phyloP scores from a whole-genome alignment of 257 asterid species.

The Ballota nigra region DNA sequence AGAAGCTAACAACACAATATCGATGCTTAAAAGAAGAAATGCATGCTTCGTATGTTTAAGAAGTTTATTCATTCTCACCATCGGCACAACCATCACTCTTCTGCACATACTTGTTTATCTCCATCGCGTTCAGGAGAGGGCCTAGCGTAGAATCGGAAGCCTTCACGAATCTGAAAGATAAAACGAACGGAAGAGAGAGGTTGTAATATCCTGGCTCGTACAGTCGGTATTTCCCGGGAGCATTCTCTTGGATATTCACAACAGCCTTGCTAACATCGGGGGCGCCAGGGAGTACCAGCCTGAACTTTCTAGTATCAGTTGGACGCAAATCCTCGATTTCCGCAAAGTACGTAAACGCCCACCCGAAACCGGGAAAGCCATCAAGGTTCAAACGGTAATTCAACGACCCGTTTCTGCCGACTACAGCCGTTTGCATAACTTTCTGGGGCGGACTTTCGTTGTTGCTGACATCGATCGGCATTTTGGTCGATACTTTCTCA shows the following conservation, averaged over 20 bases:
- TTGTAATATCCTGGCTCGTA: conserved; percentile 94
- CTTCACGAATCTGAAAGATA: conserved; percentile 71
- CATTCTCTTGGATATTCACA: conserved; percentile 92
- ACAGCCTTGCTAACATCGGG: conserved; percentile 74
- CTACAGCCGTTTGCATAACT: conserved; percentile 99
- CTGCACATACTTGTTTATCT: conserved; percentile 70
- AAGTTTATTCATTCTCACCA: conserved; percentile 47
- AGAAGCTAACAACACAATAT: neutral
- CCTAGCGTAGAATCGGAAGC: conserved; percentile 84
- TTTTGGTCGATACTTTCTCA: conserved; percentile 63
- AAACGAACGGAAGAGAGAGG: conserved; percentile 78
- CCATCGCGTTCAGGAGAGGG: conserved; percentile 93
- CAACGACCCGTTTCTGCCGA: conserved; percentile 87
- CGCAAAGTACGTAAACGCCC: conserved; percentile 94
- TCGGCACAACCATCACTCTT: conserved; percentile 78
- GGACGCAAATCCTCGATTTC: conserved; percentile 80
- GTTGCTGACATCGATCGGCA: conserved; percentile 61
- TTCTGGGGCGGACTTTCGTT: conserved; percentile 83
- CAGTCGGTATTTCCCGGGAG: conserved; percentile 76
- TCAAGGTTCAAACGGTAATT: conserved; percentile 90
- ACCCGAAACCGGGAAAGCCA: conserved; percentile 89
- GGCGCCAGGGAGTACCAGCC: conserved; percentile 68
- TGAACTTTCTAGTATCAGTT: conserved; percentile 63
- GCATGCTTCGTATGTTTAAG: conserved; percentile 6
- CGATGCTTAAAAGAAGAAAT: neutral